A percentile compares a stretch with the other conserved stretches of the same genome.
Evolutionary conservation across 768 basidiomycete genomes (phyloP).

Genomic region (Dacryopinax spathularia): DNA sequence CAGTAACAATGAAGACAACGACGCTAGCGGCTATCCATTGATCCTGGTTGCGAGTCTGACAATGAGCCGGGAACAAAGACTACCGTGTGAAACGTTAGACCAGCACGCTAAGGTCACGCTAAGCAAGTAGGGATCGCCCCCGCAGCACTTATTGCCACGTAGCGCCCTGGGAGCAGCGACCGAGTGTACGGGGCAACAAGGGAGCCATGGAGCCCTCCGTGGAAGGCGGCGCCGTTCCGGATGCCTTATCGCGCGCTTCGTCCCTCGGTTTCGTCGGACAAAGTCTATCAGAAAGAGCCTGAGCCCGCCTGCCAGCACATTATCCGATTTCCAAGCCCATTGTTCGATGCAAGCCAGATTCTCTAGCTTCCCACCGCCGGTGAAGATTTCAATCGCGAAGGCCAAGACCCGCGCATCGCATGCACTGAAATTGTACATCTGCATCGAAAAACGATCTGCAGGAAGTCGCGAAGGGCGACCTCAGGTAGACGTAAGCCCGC

Average conservation of each 20-base stretch:
- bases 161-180: neutral
- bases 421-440: neutral
- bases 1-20: slow-evolving; percentile 3
- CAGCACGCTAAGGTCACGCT: neutral
- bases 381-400: slow-evolving; percentile 4
- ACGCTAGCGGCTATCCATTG: neutral
- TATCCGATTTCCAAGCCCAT: neutral
- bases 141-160: neutral
- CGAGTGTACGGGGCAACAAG: neutral
- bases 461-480: neutral
- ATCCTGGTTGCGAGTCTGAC: neutral
- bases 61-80: neutral
- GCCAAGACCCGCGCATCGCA: neutral
- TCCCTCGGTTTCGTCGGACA: neutral
- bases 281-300: neutral
- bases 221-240: neutral
- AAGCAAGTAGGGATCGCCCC: neutral
- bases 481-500: neutral
- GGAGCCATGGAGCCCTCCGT: neutral
- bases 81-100: neutral
- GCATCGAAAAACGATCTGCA: slow-evolving; percentile 3
- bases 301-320: neutral
- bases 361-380: neutral
- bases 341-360: slow-evolving; percentile 1
- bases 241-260: neutral